Percentiles rank a stretch among this genome's conserved stretches.
phyloP scores from a whole-genome alignment of 148 eudicot genomes.

The Cornus controversa region DNA sequence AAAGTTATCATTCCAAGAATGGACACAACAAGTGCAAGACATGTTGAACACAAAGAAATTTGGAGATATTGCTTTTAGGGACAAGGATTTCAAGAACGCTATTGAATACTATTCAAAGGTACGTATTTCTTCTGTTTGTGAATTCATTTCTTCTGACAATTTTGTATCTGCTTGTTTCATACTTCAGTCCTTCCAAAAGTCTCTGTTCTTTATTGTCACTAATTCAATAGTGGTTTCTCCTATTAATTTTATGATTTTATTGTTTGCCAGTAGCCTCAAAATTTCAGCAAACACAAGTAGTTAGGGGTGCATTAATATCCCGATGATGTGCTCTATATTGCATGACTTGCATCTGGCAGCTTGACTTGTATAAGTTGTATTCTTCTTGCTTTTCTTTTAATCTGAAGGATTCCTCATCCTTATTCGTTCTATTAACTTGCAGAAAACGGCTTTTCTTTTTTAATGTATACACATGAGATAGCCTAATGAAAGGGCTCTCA shows the following conservation, averaged over 20 bases:
- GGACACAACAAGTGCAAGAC: slow-evolving; percentile 99
- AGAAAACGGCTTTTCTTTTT: too few species aligned
- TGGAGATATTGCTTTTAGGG: slow-evolving; percentile 91
- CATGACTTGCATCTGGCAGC: neutral
- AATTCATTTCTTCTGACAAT: neutral
- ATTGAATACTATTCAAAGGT: slow-evolving; percentile 92
- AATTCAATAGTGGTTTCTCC: neutral
- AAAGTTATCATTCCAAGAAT: slow-evolving; percentile 97
- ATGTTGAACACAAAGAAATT: slow-evolving; percentile 89
- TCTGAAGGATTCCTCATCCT: too few species aligned
- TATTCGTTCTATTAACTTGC: too few species aligned
- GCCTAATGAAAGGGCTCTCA: too few species aligned
- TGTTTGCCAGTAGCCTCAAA: neutral
- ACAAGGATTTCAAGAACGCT: slow-evolving; percentile 84
- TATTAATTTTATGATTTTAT: neutral
- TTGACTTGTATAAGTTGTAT: neutral
- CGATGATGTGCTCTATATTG: neutral
- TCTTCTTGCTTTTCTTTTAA: too few species aligned
- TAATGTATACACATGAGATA: too few species aligned
- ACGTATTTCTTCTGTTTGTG: slow-evolving; percentile 7
- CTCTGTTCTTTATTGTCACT: neutral
- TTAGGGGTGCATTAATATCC: neutral
- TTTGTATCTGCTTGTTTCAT: neutral
- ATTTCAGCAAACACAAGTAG: neutral
- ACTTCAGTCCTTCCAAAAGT: neutral